phyloP scores from a whole-genome alignment of 768 basidiomycete species.

The Tylopilus sp. region DNA sequence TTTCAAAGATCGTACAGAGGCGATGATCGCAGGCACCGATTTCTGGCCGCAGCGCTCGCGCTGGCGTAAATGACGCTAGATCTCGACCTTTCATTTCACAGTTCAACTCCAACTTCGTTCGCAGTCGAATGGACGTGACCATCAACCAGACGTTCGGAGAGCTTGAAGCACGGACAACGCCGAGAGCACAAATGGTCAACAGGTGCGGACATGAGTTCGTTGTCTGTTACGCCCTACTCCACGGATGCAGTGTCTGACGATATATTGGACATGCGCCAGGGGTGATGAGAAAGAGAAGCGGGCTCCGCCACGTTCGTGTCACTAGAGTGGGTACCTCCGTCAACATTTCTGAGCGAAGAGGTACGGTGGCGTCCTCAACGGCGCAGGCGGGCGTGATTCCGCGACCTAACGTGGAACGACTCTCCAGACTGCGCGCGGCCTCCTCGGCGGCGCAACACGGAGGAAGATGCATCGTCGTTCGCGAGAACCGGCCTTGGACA shows the following conservation, averaged over 20 bases:
- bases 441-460: not conserved
- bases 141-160: too few relatives aligned
- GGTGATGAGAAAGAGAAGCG: not conserved
- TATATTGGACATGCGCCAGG: not conserved
- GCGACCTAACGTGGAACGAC: not conserved
- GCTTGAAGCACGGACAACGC: not conserved
- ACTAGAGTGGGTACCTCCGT: not conserved
- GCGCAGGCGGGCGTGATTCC: not conserved
- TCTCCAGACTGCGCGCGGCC: not conserved
- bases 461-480: not conserved
- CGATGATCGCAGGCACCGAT: too few relatives aligned
- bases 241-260: not conserved
- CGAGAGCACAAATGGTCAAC: not conserved
- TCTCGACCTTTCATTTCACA: too few relatives aligned
- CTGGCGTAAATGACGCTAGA: too few relatives aligned
- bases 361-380: not conserved
- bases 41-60: too few relatives aligned
- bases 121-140: too few relatives aligned
- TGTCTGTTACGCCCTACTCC: not conserved
- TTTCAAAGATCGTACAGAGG: too few relatives aligned
- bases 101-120: too few relatives aligned
- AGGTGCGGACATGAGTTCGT: not conserved
- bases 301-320: too few relatives aligned
- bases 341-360: too few relatives aligned
- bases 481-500: not conserved